Percentiles rank a stretch among this genome's conserved stretches.
These are phyloP conservation scores for Sicyos baderoa DNA, from an alignment of 306 rosid species.

Conservation along the genomic window DNA sequence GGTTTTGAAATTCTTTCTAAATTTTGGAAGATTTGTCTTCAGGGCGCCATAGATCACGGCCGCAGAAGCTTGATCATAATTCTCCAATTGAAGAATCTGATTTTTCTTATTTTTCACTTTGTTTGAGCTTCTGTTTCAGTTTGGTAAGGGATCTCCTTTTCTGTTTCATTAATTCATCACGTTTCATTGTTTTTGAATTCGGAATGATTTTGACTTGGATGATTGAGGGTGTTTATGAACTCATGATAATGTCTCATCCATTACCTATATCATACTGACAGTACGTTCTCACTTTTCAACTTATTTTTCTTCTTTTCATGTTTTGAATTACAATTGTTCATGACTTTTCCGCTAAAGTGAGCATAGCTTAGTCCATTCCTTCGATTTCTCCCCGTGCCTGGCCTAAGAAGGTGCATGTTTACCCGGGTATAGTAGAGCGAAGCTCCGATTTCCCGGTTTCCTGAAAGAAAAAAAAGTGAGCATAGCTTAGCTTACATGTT, in stretches of 20 bases:
- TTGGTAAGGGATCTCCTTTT: slow-evolving; percentile 12
- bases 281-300: slow-evolving; percentile 3
- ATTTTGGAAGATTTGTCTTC: neutral
- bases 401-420: no score
- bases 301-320: neutral
- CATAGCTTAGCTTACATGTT: no score
- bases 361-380: no score
- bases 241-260: neutral
- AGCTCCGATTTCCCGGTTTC: no score
- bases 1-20: neutral
- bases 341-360: neutral
- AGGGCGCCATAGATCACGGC: slow-evolving; percentile 15
- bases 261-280: slow-evolving; percentile 6
- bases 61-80: slow-evolving; percentile 16
- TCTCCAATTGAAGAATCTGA: slow-evolving; percentile 2
- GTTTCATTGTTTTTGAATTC: neutral
- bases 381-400: no score
- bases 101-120: slow-evolving; percentile 10
- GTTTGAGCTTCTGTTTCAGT: slow-evolving; percentile 10
- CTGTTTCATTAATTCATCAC: neutral
- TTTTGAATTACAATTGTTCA: neutral
- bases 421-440: no score
- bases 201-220: slow-evolving; percentile 12
- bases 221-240: neutral
- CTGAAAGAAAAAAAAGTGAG: no score